phyloP scores from a whole-genome alignment of 495 filamentous ascomycete genomes.

The Penicillium cataractarum region DNA sequence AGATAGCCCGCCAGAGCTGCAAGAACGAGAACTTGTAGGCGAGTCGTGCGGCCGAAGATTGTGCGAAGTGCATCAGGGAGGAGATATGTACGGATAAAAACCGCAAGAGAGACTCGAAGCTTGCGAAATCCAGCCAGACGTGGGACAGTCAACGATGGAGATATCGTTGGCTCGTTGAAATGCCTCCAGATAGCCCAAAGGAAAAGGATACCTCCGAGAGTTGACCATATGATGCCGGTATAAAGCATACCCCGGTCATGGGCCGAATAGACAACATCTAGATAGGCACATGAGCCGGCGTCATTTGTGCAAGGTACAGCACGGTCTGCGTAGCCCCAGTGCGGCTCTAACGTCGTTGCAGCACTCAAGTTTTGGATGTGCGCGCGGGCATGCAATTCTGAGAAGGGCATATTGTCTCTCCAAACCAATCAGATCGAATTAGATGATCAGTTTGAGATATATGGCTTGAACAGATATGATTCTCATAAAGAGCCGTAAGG shows the following conservation, averaged over 20 bases:
- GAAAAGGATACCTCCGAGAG: conserved; percentile 53
- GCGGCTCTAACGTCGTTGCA: conserved; percentile 46
- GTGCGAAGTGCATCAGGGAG: conserved; percentile 41
- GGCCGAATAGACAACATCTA: conserved; percentile 61
- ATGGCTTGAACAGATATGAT: not conserved
- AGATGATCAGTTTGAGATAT: not conserved
- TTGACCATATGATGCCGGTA: conserved; percentile 62
- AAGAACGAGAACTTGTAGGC: conserved; percentile 54
- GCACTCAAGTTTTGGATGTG: conserved; percentile 46
- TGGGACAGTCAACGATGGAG: not conserved
- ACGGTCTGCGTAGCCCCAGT: conserved; percentile 65
- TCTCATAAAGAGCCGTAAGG: not conserved
- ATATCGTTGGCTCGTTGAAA: conserved; percentile 14
- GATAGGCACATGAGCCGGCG: conserved; percentile 63
- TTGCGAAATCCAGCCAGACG: conserved; percentile 13
- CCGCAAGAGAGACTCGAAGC: conserved; percentile 17
- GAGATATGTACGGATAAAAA: conserved; percentile 31
- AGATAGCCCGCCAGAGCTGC: conserved; percentile 55
- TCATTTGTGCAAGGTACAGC: conserved; percentile 62
- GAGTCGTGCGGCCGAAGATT: conserved; percentile 43
- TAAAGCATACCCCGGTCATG: conserved; percentile 65
- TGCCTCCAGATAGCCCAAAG: conserved; percentile 42
- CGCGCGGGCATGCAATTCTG: conserved; percentile 12
- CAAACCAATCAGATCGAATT: not conserved
- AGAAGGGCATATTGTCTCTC: conserved; percentile 13